phyloP scores from a whole-genome alignment of 371 early-diverging fungal genomes.

The Haplosporangium sp. region DNA sequence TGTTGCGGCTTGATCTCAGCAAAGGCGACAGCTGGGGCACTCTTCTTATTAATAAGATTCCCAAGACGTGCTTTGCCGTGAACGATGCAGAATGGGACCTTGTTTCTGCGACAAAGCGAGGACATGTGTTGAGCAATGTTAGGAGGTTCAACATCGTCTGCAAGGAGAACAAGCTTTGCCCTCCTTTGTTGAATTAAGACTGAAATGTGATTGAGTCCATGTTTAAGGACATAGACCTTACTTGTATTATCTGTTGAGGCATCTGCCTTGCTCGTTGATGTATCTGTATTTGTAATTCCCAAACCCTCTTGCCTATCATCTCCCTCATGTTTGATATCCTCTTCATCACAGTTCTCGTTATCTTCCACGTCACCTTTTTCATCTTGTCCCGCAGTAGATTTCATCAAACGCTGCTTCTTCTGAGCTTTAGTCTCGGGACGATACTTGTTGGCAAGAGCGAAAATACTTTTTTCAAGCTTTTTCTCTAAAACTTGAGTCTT shows the following conservation, averaged over 20 bases:
- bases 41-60: conserved; percentile 98
- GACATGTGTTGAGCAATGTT: conserved; percentile 98
- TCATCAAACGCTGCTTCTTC: neutral
- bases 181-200: conserved; percentile 96
- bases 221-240: conserved; percentile 95
- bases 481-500: neutral
- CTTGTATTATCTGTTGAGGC: neutral
- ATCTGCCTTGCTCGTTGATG: neutral
- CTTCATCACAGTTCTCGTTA: neutral
- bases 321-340: too few relatives aligned
- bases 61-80: conserved; percentile 97
- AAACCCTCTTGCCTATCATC: too few relatives aligned
- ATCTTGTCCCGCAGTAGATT: neutral
- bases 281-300: neutral
- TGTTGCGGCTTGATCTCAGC: conserved; percentile 95
- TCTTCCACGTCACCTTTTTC: neutral
- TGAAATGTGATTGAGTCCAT: conserved; percentile 99
- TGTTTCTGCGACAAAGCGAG: conserved; percentile 99
- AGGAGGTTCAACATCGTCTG: conserved; percentile 98
- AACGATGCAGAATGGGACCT: conserved; percentile 98
- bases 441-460: neutral
- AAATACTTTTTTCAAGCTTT: neutral
- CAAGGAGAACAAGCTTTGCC: conserved; percentile 97
- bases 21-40: conserved; percentile 94
- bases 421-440: neutral